Evolutionary conservation across 1,284 basidiomycete species (phyloP).

Genomic region (Cerioporus squamosus): DNA sequence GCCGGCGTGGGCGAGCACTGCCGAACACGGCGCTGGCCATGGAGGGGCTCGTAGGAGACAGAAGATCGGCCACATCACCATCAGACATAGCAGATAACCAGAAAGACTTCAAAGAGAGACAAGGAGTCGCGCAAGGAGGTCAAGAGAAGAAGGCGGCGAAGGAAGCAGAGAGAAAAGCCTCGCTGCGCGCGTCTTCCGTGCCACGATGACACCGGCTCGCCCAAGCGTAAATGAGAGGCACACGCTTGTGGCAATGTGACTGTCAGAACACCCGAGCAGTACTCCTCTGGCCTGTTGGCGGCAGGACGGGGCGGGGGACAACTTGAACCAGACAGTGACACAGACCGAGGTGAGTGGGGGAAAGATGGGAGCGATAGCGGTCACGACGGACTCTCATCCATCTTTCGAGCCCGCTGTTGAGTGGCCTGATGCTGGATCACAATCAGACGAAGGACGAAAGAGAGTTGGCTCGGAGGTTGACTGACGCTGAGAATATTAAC

Average conservation of each 20-base stretch:
- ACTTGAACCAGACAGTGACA: no score
- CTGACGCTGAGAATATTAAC: constrained; percentile 12
- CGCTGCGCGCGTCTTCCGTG: background rate
- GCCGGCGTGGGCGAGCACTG: constrained; percentile 23
- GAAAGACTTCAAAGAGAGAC: background rate
- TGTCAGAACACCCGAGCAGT: background rate
- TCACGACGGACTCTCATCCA: background rate
- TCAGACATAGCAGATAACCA: constrained; percentile 9
- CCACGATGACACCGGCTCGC: constrained; percentile 16
- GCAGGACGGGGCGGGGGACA: no score
- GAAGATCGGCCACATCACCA: constrained; percentile 6
- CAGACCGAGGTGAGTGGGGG: background rate
- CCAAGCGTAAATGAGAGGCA: constrained; percentile 7
- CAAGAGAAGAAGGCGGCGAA: background rate
- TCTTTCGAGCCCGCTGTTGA: background rate
- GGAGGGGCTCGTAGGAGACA: constrained; percentile 23
- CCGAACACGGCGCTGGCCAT: constrained; percentile 24
- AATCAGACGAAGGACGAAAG: constrained; percentile 16
- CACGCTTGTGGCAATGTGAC: background rate
- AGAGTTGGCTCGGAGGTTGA: constrained; percentile 9
- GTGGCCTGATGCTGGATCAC: constrained; percentile 7
- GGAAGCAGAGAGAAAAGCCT: background rate
- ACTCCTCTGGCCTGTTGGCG: background rate
- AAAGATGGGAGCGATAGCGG: constrained; percentile 4
- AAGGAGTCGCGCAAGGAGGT: background rate